A percentile compares a stretch with the other conserved stretches of the same genome.
Evolutionary conservation across 2,329 filamentous ascomycete genomes (phyloP).

Genomic region (Trichoderma simmonsii): DNA sequence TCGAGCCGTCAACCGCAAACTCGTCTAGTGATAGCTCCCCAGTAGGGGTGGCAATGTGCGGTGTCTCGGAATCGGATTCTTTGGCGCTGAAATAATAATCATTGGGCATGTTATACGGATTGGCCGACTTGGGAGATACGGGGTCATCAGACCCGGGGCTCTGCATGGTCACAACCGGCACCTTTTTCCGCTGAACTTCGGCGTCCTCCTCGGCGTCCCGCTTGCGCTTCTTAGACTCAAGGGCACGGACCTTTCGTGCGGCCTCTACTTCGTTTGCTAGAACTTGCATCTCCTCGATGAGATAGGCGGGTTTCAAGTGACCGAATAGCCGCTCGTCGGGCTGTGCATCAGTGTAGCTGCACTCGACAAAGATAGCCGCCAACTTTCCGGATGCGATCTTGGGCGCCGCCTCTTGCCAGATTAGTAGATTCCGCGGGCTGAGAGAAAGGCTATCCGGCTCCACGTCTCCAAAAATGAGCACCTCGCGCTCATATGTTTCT

Average conservation of each 20-base stretch:
- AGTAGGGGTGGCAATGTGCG: conserved; percentile 47
- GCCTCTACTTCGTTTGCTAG: conserved; percentile 70
- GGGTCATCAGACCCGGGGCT: conserved; percentile 40
- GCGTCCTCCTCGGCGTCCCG: conserved; percentile 35
- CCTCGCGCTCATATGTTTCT: conserved; percentile 64
- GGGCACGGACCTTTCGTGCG: conserved; percentile 36
- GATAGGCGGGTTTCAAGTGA: conserved; percentile 78
- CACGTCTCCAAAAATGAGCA: conserved; percentile 93
- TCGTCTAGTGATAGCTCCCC: conserved; percentile 44
- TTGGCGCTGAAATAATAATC: conserved; percentile 19
- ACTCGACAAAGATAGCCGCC: conserved; percentile 88
- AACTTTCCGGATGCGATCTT: conserved; percentile 74
- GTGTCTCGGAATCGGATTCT: conserved; percentile 32
- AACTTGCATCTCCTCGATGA: conserved; percentile 72
- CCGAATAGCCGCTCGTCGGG: conserved; percentile 78
- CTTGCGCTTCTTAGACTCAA: conserved; percentile 61
- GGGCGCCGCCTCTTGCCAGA: conserved; percentile 87
- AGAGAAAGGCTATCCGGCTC: conserved; percentile 86
- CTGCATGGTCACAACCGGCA: conserved; percentile 20
- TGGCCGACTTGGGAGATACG: conserved; percentile 51
- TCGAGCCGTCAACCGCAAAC: conserved; percentile 29
- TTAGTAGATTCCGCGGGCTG: conserved; percentile 71
- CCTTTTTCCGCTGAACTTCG: conserved; percentile 23
- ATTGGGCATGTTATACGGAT: conserved; percentile 21
- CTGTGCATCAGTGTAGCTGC: conserved; percentile 82